phyloP scores from a whole-genome alignment of 768 basidiomycete genomes.

The Lactarius sp. region DNA sequence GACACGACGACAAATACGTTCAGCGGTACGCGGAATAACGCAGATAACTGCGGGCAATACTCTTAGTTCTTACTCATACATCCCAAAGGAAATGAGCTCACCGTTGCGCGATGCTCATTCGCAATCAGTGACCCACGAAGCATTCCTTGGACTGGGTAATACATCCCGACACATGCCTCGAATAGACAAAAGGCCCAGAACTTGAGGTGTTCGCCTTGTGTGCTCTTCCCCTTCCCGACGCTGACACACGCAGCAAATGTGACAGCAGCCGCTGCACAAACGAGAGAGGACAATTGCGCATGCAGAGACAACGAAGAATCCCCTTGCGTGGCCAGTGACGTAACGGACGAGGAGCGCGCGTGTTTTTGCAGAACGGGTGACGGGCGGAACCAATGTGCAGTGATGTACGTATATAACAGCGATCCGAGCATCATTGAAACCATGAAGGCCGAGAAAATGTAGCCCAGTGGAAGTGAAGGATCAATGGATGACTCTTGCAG shows the following conservation, averaged over 20 bases:
- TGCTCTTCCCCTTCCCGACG: slow-evolving; percentile 25
- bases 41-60: slow-evolving; percentile 44
- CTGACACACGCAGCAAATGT: slow-evolving; percentile 49
- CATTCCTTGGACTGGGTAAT: slow-evolving; percentile 76
- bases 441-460: slow-evolving; percentile 81
- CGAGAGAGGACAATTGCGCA: slow-evolving; percentile 58
- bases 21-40: slow-evolving; percentile 69
- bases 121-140: slow-evolving; percentile 59
- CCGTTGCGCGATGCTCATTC: slow-evolving; percentile 71
- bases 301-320: slow-evolving; percentile 52
- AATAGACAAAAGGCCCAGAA: slow-evolving; percentile 75
- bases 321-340: slow-evolving; percentile 11
- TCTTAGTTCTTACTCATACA: background rate
- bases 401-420: slow-evolving; percentile 54
- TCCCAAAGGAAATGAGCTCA: slow-evolving; percentile 32
- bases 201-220: slow-evolving; percentile 42
- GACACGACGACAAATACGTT: slow-evolving; percentile 70
- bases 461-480: slow-evolving; percentile 57
- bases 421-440: slow-evolving; percentile 79
- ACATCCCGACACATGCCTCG: slow-evolving; percentile 74
- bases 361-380: slow-evolving; percentile 22
- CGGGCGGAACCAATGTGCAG: slow-evolving; percentile 28
- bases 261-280: slow-evolving; percentile 55
- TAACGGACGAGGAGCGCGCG: slow-evolving; percentile 13
- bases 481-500: slow-evolving; percentile 56